phyloP scores from a whole-genome alignment of 257 asterid species.

The Solanum paucissectum region DNA sequence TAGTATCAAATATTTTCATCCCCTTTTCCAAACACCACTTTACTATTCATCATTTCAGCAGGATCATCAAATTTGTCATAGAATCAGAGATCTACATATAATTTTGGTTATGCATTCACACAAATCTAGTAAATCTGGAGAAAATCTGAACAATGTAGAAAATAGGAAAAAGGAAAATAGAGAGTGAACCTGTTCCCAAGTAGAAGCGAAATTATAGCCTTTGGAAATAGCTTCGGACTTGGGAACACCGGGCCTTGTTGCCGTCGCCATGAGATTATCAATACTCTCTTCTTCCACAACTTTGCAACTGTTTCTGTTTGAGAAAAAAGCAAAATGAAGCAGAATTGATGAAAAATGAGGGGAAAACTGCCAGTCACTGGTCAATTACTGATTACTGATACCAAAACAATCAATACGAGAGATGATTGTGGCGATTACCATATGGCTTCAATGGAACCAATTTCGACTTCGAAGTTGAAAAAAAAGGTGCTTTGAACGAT shows the following conservation, averaged over 20 bases:
- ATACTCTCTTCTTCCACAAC: not conserved
- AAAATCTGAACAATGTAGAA: conserved; percentile 1
- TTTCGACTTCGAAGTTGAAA: not conserved
- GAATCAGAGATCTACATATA: not conserved
- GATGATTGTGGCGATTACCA: not conserved
- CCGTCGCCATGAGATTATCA: conserved; percentile 28
- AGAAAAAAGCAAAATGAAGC: not conserved
- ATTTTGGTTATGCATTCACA: not conserved
- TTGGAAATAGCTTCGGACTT: conserved; percentile 80
- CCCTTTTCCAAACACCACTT: not conserved
- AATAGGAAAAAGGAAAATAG: not conserved
- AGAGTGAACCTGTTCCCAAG: conserved; percentile 77
- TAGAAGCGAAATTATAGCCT: conserved; percentile 93
- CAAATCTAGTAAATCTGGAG: not conserved
- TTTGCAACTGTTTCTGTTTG: not conserved
- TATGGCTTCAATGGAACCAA: not conserved
- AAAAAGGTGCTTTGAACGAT: not conserved
- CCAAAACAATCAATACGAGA: not conserved
- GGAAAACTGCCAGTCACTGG: not conserved
- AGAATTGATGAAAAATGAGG: not conserved
- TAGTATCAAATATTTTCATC: not conserved
- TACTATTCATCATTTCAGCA: not conserved
- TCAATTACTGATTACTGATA: not conserved
- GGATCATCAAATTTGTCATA: not conserved
- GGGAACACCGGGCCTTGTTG: conserved; percentile 39